Evolutionary conservation across 495 filamentous ascomycete genomes (phyloP), one percentile per base, ranked within the genome.

Genomic region (Penicillium flavigenum): DNA sequence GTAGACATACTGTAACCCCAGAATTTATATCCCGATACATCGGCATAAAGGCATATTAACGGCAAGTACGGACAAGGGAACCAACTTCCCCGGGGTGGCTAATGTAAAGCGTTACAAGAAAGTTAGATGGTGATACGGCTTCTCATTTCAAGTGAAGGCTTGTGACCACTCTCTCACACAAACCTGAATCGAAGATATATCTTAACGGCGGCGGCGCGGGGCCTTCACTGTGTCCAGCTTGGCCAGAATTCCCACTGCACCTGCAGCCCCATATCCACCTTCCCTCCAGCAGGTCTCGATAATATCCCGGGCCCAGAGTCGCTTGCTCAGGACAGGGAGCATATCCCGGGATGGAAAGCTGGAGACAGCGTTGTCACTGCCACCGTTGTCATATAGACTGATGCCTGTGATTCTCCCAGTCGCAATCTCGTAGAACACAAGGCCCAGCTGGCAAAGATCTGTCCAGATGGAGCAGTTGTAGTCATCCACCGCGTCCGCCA

Each of bases 381-480:
- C 20, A 39, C 36, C 8, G 36, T n/a, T 3, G 11, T 26, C 1
- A 31, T 52, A 52, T 5, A 52, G 27, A 11, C n/a, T 9, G 10
- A 26, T 7, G 12, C 36, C 1, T 9, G 32, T 11, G 0, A 0
- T 24, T 14, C 11, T 27, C 4, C 50, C 50, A 19, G 50, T 52
- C n/a, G 16, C 24, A 17, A 52, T 43, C 9, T 27, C 11, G 11
- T 52, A 32, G 14, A 52, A 17, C 4, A 52, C 50, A 0, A 39
- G 14, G 4, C 50, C 50, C 2, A 52, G n/a, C 10, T 42, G 50
- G 38, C 26, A 29, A 5, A 52, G 9, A 20, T 52, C 50, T 8
- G 38, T 52, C 50, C 50, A 52, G 5, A 52, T 42, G 4, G 50
- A 52, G 17, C 36, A 52, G 9, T 52, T 42, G 12, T 52, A 42